Base-by-base conservation (phyloP, 805 yeast genomes). In the Saccharomycopsis fodiens region DNA sequence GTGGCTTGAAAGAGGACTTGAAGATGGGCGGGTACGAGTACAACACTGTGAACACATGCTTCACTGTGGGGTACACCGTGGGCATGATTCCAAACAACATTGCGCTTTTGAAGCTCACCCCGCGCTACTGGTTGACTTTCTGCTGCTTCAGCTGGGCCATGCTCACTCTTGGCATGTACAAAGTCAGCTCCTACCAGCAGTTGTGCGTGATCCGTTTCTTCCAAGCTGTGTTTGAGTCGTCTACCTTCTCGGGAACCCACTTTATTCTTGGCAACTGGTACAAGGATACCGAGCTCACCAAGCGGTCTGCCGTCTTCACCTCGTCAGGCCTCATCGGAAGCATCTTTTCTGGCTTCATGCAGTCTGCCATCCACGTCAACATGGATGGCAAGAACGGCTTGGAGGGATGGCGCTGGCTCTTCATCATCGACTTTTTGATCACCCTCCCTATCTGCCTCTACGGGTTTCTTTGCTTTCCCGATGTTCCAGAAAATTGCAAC, bases 351-450 rank as follows among this genome's bases (percentile, higher is more conserved):
- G 73, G 77, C 1, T 68, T 73, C n/a, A 67, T 77, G 72, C 82
- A 76, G 55, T 69, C 72, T n/a, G 73, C 76, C 2, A 75, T 76
- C 31, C 69, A 68, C 53, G 60, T 57, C 16, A 66, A 67, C 52
- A 63, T 76, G 66, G 66, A 72, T 52, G 72, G 74, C 45, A 57
- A 52, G 17, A 58, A 60, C n/a, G 79, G 79, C 0, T 57, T 78
- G 13, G 67, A 69, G 3, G 84, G 85, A 5, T 78, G 83, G 83
- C 68, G 79, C 58, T 78, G 84, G 84, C 57, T 78, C n/a, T 79
- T 77, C 55, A 73, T 79, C 38, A 74, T 79, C 50, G 83, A 79
- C 59, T 78, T 76, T 52, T 54, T 74, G 27, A 67, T 78, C 38
- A 77, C 84, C 0, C 55, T 78, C 2, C 82, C 82, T 1, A 72